Conservation (phyloP, 345 rosid genomes). For the Acer yangbiense region DNA sequence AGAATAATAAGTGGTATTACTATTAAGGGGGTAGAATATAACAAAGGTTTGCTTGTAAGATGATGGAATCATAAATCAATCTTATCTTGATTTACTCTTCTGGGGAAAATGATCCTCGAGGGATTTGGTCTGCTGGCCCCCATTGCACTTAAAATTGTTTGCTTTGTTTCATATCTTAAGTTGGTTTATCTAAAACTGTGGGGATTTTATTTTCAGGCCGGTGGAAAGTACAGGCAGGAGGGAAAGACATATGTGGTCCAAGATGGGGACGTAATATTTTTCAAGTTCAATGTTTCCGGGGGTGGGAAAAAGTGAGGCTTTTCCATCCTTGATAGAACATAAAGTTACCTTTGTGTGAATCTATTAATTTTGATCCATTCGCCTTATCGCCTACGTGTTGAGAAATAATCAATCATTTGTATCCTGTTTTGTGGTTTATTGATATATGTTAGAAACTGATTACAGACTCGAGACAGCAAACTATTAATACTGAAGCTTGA, state of each 20-base stretch:
- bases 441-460: neutral
- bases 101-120: neutral
- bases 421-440: neutral
- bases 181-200: neutral
- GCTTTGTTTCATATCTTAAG: neutral
- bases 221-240: slow-evolving; percentile 90
- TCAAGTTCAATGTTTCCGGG: slow-evolving; percentile 96
- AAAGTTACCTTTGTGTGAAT: neutral
- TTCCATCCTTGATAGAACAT: neutral
- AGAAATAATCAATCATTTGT: slow-evolving; percentile 8
- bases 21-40: neutral
- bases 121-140: neutral
- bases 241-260: slow-evolving; percentile 95
- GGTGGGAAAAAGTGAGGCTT: slow-evolving; percentile 91
- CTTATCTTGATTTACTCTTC: neutral
- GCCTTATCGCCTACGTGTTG: neutral
- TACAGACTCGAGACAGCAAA: neutral
- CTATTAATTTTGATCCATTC: slow-evolving; percentile 10
- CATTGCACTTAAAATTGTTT: neutral
- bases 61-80: neutral
- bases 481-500: neutral
- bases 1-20: neutral
- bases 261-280: slow-evolving; percentile 91
- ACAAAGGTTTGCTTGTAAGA: neutral
- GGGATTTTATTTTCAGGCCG: slow-evolving; percentile 53